A percentile compares a stretch with the other conserved stretches of the same genome.
phyloP scores from a whole-genome alignment of 1,139 yeast genomes.

The Protomyces gravidus region DNA sequence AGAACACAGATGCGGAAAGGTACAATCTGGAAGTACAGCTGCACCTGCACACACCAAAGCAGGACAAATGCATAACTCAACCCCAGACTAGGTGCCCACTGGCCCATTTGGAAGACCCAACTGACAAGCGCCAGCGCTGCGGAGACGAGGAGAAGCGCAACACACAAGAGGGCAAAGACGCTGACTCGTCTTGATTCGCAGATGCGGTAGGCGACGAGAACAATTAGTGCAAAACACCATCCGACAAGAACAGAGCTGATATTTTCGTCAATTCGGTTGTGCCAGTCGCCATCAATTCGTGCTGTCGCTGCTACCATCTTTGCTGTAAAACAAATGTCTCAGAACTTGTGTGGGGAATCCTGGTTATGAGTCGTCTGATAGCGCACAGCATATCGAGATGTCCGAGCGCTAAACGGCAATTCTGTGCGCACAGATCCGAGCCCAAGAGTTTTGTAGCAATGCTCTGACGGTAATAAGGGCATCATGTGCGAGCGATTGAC shows the following conservation, averaged over 20 bases:
- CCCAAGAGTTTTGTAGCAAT: too few relatives aligned
- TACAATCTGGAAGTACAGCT: slow-evolving; percentile 14
- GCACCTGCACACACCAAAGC: slow-evolving; percentile 15
- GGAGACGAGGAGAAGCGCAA: slow-evolving; percentile 2
- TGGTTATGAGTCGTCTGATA: too few relatives aligned
- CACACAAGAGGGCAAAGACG: slow-evolving; percentile 1
- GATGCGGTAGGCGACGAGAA: slow-evolving; percentile 2
- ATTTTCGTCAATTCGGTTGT: not conserved
- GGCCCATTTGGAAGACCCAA: slow-evolving; percentile 7
- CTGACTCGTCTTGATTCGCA: not conserved
- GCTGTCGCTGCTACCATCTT: too few relatives aligned
- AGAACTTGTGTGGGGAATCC: too few relatives aligned
- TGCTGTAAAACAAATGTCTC: too few relatives aligned
- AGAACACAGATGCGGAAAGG: slow-evolving; percentile 11
- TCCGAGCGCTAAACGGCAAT: too few relatives aligned
- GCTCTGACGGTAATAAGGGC: too few relatives aligned
- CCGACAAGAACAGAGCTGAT: slow-evolving; percentile 12
- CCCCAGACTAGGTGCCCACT: not conserved
- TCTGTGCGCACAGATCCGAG: too few relatives aligned
- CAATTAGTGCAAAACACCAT: slow-evolving; percentile 7
- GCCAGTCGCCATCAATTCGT: not conserved
- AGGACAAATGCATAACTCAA: not conserved
- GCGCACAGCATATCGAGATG: too few relatives aligned
- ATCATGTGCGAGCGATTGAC: too few relatives aligned
- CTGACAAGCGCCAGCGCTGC: slow-evolving; percentile 8